Evolutionary conservation across 2,329 filamentous ascomycete species (phyloP).

Genomic region (Magnaporthales sp.): DNA sequence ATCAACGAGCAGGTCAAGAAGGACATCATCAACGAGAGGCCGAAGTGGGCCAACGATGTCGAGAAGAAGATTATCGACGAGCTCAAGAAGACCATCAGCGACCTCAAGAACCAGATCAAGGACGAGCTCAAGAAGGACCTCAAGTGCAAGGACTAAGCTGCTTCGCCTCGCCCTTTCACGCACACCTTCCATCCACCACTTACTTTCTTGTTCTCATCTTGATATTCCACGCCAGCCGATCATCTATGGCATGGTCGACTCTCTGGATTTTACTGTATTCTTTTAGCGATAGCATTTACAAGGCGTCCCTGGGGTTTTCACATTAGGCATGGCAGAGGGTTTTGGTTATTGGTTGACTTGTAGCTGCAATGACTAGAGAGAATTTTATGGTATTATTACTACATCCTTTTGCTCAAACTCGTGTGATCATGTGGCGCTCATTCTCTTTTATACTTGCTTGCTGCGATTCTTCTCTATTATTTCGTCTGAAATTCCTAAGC

Average conservation of each 20-base stretch:
- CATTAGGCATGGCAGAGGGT: background rate
- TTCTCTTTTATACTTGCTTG: too few relatives aligned
- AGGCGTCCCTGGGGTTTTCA: background rate
- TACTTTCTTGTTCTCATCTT: background rate
- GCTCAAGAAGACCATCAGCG: slow-evolving; percentile 4
- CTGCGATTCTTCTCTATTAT: too few relatives aligned
- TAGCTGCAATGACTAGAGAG: background rate
- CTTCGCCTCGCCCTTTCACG: background rate
- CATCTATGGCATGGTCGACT: background rate
- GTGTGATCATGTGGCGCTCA: background rate
- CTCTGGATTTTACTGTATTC: background rate
- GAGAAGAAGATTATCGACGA: slow-evolving; percentile 2
- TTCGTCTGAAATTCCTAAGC: background rate
- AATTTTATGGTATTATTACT: background rate
- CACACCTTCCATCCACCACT: background rate
- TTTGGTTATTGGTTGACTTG: background rate
- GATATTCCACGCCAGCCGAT: background rate
- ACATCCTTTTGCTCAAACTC: background rate
- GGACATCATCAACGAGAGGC: background rate
- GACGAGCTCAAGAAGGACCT: slow-evolving; percentile 5
- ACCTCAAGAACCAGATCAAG: slow-evolving; percentile 4
- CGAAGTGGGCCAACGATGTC: slow-evolving; percentile 1
- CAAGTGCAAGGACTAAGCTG: slow-evolving; percentile 4
- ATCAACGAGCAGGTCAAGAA: slow-evolving; percentile 1
- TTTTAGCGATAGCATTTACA: background rate